Percentiles rank a stretch among this genome's conserved stretches.
phyloP scores from a whole-genome alignment of 2,329 filamentous ascomycete genomes.

The Dissoconium aciculare region DNA sequence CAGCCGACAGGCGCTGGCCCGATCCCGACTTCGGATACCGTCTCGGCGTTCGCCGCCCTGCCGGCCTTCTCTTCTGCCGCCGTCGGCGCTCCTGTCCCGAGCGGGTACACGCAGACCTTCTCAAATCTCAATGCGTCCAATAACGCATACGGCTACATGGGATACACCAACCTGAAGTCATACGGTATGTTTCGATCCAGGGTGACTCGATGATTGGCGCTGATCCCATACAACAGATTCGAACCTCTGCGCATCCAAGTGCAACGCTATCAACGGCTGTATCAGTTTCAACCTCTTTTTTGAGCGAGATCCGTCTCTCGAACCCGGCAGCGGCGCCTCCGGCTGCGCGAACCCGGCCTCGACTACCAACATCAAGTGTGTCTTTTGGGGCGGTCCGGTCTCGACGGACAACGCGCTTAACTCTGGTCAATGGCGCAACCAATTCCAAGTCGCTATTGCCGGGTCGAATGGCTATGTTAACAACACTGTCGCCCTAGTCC shows the following conservation, averaged over 20 bases:
- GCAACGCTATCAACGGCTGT: slow-evolving; percentile 9
- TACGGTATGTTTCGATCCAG: slow-evolving; percentile 6
- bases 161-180: slow-evolving; percentile 6
- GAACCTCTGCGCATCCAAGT: slow-evolving; percentile 11
- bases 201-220: too few relatives aligned
- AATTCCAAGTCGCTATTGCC: too few relatives aligned
- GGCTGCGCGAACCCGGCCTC: too few relatives aligned
- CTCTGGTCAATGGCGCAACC: too few relatives aligned
- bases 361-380: too few relatives aligned
- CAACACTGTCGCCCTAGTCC: slow-evolving; percentile 14
- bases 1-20: too few relatives aligned
- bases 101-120: slow-evolving; percentile 8
- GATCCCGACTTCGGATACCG: too few relatives aligned
- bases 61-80: slow-evolving; percentile 2
- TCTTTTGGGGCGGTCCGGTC: too few relatives aligned
- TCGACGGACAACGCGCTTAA: too few relatives aligned
- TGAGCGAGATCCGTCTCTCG: slow-evolving; percentile 6
- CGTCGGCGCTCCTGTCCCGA: slow-evolving; percentile 3
- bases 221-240: too few relatives aligned
- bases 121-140: slow-evolving; percentile 8
- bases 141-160: slow-evolving; percentile 9
- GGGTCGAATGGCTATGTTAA: too few relatives aligned
- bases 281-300: slow-evolving; percentile 13
- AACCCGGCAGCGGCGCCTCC: too few relatives aligned
- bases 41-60: slow-evolving; percentile 2